Base-by-base conservation (phyloP, 2,329 filamentous ascomycete genomes). In the Monosporascus sp. region DNA sequence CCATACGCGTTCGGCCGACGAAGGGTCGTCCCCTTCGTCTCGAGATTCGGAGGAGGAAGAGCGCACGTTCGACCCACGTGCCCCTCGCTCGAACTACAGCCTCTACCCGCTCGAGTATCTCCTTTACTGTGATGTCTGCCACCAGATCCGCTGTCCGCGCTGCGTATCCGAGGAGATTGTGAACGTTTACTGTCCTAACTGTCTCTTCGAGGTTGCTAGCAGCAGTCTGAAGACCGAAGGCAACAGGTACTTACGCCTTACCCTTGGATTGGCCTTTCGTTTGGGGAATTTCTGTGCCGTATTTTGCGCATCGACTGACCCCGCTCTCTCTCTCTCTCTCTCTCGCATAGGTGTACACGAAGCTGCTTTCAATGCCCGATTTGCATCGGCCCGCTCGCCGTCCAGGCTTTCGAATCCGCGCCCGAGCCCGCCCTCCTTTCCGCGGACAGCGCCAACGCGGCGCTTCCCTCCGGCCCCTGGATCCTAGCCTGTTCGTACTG, bases 351-450 rank as follows among this genome's bases (percentile, higher is more conserved):
- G 67, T 97, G 94, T 69, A 93, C 91, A 19, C 82, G 94, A 60
- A 97, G 92, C 68, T 99, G 94, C 72, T 97, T 94, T 76, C 90
- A 95, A 68, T 99, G 94, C 64, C 94, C 94, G 0, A 78, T 92
- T 59, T 99, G 94, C 70, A 85, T 90, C 27, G 85, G 91, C 0
- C 88, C 91, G 14, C 80, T 97, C 41, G 80, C 85, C 20, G 85
- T 94, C 50, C 88, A 85, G 51, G 84, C 85, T 20, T 73, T 92
- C 56, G 87, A 91, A 52, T 75, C 79, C 37, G 67, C 77, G 2
- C 67, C 76, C 26, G 77, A 79, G 69, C 60, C 71, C 20, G 71
- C 64, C 52, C 74, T 76, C 40, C 70, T 77, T 5, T 69, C 70
- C 16, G 67, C 76, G n/a, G 79, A 79, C 41, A 70, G 67, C 54